phyloP scores from a whole-genome alignment of 2,329 filamentous ascomycete genomes.

The Stachybotrys chlorohalonatus region DNA sequence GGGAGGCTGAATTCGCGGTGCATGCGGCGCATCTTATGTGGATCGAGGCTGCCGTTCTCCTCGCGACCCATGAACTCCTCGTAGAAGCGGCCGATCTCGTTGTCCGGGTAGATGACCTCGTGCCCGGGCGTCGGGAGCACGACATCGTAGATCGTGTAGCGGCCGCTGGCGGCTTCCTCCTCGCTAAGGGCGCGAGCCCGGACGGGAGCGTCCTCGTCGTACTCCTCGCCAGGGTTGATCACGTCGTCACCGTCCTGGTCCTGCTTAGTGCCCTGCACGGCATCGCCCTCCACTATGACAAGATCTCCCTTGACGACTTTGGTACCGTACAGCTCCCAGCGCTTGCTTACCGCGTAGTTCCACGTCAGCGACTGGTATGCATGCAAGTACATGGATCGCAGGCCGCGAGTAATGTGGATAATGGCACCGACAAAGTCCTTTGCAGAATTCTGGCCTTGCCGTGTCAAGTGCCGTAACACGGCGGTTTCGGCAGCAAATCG shows the following conservation, averaged over 20 bases:
- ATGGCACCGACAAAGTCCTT: conserved; percentile 77
- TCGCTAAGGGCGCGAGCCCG: conserved; percentile 64
- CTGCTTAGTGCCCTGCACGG: conserved; percentile 39
- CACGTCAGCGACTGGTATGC: conserved; percentile 93
- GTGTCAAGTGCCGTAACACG: conserved; percentile 68
- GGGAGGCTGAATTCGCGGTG: conserved; percentile 84
- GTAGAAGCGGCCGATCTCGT: conserved; percentile 79
- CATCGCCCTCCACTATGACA: conserved; percentile 45
- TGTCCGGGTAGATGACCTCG: conserved; percentile 78
- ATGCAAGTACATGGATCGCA: conserved; percentile 92
- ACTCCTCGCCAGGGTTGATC: conserved; percentile 28
- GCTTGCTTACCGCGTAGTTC: conserved; percentile 76
- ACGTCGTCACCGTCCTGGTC: conserved; percentile 48
- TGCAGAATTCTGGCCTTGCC: conserved; percentile 32
- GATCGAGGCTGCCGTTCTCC: conserved; percentile 70
- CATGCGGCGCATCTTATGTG: conserved; percentile 74
- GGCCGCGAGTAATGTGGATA: conserved; percentile 66
- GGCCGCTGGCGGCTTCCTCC: conserved; percentile 68
- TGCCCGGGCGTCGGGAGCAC: conserved; percentile 90
- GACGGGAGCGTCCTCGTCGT: conserved; percentile 34
- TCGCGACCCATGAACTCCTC: conserved; percentile 74
- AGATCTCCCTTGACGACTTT: conserved; percentile 79
- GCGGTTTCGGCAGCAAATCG: conserved; percentile 74
- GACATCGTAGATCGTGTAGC: conserved; percentile 76
- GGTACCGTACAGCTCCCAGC: conserved; percentile 67